phyloP scores from a whole-genome alignment of 805 yeast species.

The Wickerhamiella slavikovae region DNA sequence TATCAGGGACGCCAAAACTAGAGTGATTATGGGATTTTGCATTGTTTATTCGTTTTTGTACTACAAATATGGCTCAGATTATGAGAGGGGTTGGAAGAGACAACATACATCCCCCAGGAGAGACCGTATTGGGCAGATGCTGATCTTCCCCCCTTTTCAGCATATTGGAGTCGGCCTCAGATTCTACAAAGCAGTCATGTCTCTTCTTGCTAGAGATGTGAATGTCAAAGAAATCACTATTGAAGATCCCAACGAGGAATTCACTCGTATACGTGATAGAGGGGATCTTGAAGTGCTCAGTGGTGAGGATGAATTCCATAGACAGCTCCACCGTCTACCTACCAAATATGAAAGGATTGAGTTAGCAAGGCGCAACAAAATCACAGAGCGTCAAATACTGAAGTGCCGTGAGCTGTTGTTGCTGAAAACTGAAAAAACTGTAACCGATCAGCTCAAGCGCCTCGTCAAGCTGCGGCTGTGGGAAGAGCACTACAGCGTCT shows the following conservation, averaged over 20 bases:
- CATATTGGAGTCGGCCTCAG: conserved; percentile 42
- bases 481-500: conserved; percentile 52
- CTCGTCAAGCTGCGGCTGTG: conserved; percentile 58
- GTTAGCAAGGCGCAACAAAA: conserved; percentile 26
- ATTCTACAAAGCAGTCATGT: conserved; percentile 38
- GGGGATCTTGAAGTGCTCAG: conserved; percentile 44
- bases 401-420: conserved; percentile 61
- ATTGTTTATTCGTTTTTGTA: conserved; percentile 75
- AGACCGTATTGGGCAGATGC: conserved; percentile 70
- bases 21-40: conserved; percentile 50
- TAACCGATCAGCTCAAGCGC: conserved; percentile 22
- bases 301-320: conserved; percentile 2
- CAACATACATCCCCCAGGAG: too few species aligned
- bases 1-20: conserved; percentile 22
- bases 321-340: conserved; percentile 9
- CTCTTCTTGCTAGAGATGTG: conserved; percentile 32
- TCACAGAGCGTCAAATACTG: conserved; percentile 60
- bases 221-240: conserved; percentile 55
- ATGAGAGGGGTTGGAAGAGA: too few species aligned
- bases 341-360: conserved; percentile 22
- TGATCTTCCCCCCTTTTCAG: conserved; percentile 72
- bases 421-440: conserved; percentile 18
- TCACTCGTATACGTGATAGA: conserved; percentile 78
- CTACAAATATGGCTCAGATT: conserved; percentile 36
- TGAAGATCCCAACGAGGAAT: conserved; percentile 85